These are phyloP conservation scores for Penicillium palitans DNA, from an alignment of 2,329 filamentous ascomycete genomes.

Conservation along the genomic window DNA sequence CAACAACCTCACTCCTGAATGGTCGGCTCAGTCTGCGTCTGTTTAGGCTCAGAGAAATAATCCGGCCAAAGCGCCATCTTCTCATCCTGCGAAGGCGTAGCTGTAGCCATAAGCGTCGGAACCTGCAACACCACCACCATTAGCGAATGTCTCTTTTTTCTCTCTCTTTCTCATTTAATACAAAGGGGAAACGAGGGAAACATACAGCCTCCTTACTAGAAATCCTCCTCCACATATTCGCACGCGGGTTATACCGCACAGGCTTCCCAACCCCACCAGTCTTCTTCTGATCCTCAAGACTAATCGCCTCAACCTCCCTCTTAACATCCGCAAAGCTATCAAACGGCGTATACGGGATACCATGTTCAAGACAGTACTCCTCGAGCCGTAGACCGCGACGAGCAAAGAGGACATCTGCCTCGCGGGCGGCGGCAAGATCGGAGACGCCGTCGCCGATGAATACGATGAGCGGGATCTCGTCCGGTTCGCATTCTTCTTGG, in stretches of 20 bases:
- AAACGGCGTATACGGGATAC: slow-evolving; percentile 61
- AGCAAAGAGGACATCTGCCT: slow-evolving; percentile 69
- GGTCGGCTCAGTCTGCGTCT: slow-evolving; percentile 38
- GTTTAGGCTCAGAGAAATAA: slow-evolving; percentile 48
- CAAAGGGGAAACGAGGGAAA: not conserved
- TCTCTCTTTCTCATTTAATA: no score
- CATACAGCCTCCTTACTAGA: slow-evolving; percentile 58
- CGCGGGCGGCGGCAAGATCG: slow-evolving; percentile 64
- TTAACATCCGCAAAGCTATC: slow-evolving; percentile 68
- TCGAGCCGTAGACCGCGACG: slow-evolving; percentile 64
- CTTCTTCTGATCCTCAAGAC: slow-evolving; percentile 60
- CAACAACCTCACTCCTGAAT: slow-evolving; percentile 13
- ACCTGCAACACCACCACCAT: slow-evolving; percentile 26
- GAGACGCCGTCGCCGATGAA: slow-evolving; percentile 71
- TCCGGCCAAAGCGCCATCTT: slow-evolving; percentile 65
- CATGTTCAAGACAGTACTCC: slow-evolving; percentile 65
- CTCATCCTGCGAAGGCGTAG: slow-evolving; percentile 58
- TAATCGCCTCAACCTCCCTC: slow-evolving; percentile 58
- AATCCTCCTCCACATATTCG: slow-evolving; percentile 66
- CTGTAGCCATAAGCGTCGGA: slow-evolving; percentile 49
- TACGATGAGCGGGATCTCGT: slow-evolving; percentile 64
- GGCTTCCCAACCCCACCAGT: slow-evolving; percentile 62
- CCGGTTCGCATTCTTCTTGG: slow-evolving; percentile 57
- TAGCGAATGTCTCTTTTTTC: not conserved
- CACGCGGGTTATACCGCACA: slow-evolving; percentile 64